Evolutionary conservation across 192 early-diverging fungal genomes (phyloP).

Genomic region (Phycomyces nitens): DNA sequence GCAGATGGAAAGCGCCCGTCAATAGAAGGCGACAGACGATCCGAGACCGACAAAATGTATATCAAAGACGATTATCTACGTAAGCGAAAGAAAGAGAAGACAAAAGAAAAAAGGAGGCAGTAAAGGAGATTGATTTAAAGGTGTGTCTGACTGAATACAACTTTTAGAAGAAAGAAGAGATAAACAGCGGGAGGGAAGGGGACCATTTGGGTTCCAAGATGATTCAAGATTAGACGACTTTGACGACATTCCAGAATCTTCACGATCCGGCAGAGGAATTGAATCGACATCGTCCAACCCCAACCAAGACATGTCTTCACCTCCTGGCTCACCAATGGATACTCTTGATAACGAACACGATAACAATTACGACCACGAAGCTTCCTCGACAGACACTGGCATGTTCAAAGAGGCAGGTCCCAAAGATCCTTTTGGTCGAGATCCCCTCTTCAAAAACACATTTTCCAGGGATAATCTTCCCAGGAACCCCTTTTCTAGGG

Average conservation of each 20-base stretch:
- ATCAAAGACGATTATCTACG: neutral
- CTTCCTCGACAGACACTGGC: neutral
- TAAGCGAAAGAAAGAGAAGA: neutral
- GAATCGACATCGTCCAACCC: neutral
- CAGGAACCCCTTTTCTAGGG: too few relatives aligned
- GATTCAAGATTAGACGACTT: neutral
- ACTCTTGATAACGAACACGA: too few relatives aligned
- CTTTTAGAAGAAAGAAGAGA: neutral
- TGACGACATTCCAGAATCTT: neutral
- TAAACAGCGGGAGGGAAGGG: neutral
- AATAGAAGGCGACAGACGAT: neutral
- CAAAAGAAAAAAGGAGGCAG: neutral
- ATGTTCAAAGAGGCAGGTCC: neutral
- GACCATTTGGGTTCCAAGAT: neutral
- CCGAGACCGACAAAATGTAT: neutral
- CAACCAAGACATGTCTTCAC: too few relatives aligned
- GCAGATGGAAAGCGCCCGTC: neutral
- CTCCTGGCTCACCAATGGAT: too few relatives aligned
- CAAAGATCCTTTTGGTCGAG: neutral
- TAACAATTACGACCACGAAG: neutral
- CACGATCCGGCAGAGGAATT: neutral
- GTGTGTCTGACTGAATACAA: neutral
- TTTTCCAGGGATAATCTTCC: too few relatives aligned
- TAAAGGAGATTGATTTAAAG: neutral
- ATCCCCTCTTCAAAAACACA: too few relatives aligned